Conservation (phyloP, 805 yeast species). For the Wickerhamiella alocasiicola region DNA sequence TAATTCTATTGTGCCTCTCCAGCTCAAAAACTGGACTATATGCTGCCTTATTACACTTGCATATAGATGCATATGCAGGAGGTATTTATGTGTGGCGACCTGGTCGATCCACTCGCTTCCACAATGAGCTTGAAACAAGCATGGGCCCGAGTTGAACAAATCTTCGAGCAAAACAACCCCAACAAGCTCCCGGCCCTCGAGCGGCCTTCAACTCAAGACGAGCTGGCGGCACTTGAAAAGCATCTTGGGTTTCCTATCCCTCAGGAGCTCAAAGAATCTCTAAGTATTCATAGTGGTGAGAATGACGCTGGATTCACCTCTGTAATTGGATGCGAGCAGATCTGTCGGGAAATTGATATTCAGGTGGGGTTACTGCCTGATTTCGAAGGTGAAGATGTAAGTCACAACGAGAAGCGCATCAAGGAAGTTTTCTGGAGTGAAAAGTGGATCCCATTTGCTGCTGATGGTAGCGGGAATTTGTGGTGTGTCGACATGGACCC, state of each 20-base stretch:
- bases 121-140: too few relatives aligned
- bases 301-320: neutral
- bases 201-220: neutral
- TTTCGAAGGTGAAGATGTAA: neutral
- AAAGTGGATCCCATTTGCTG: slow-evolving; percentile 8
- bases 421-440: slow-evolving; percentile 4
- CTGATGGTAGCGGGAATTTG: slow-evolving; percentile 8
- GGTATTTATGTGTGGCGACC: too few relatives aligned
- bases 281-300: slow-evolving; percentile 1
- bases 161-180: too few relatives aligned
- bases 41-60: too few relatives aligned
- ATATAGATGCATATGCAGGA: too few relatives aligned
- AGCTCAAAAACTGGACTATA: too few relatives aligned
- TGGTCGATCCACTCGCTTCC: too few relatives aligned
- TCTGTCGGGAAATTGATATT: neutral
- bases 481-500: slow-evolving; percentile 8
- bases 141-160: too few relatives aligned
- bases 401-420: neutral
- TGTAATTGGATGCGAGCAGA: neutral
- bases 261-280: neutral
- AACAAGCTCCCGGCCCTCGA: neutral
- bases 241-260: neutral
- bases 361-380: neutral
- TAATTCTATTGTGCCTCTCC: too few relatives aligned
- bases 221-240: neutral